Percentiles rank a stretch among this genome's conserved stretches.
phyloP scores from a whole-genome alignment of 129 eudicot genomes.

The Saussurea involucrata region DNA sequence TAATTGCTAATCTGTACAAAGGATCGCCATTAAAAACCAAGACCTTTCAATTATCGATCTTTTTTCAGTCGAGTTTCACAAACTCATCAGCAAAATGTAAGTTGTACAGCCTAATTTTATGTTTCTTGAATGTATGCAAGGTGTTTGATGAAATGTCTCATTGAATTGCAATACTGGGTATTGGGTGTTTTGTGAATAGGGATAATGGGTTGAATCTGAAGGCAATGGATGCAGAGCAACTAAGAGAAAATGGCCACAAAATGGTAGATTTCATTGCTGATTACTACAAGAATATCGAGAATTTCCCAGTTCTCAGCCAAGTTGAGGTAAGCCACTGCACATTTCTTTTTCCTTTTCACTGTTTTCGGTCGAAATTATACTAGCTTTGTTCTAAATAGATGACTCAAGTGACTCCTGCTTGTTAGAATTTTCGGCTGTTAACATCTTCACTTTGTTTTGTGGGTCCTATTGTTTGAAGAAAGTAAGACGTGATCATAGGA shows the following conservation, averaged over 20 bases:
- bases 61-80: background rate
- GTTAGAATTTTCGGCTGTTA: background rate
- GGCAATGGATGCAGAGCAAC: slow-evolving; percentile 95
- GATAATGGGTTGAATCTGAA: slow-evolving; percentile 74
- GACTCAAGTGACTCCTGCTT: background rate
- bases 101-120: background rate
- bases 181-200: slow-evolving; percentile 36
- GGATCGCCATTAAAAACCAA: background rate
- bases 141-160: slow-evolving; percentile 30
- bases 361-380: background rate
- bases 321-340: slow-evolving; percentile 55
- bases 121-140: slow-evolving; percentile 1
- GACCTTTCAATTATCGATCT: background rate
- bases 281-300: slow-evolving; percentile 83
- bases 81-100: slow-evolving; percentile 19
- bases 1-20: background rate
- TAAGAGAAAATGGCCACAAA: slow-evolving; percentile 83
- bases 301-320: slow-evolving; percentile 95
- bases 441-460: background rate
- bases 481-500: background rate
- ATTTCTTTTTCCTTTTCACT: background rate
- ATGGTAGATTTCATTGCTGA: slow-evolving; percentile 99
- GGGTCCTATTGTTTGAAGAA: background rate
- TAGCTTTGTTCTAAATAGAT: background rate
- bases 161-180: background rate